These are phyloP conservation scores for Phytophthora foliorum DNA, from an alignment of 352 stramenopile species.

Conservation along the genomic window DNA sequence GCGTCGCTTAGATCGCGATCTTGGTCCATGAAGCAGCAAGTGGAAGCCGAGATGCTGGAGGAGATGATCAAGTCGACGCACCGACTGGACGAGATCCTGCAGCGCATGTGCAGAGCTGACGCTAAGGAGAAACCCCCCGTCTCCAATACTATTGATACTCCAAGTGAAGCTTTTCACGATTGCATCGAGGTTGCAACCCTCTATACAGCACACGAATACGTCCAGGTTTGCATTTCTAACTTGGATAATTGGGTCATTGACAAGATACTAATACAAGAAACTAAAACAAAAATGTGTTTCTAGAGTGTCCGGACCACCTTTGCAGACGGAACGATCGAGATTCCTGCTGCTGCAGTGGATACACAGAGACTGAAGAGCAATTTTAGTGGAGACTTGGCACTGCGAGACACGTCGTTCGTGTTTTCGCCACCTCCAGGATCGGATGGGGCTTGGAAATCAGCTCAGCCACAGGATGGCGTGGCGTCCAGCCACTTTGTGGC, in stretches of 20 bases:
- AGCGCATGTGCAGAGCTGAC: constrained; percentile 43
- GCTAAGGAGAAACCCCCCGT: background rate
- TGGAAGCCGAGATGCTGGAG: constrained; percentile 24
- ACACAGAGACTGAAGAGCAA: background rate
- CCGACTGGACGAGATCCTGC: constrained; percentile 62
- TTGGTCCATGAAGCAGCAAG: background rate
- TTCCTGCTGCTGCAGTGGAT: background rate
- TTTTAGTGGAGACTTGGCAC: background rate
- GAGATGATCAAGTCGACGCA: constrained; percentile 39
- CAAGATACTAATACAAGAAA: no score
- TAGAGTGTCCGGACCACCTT: constrained; percentile 12
- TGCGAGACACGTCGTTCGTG: constrained; percentile 21
- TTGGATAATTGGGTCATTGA: no score
- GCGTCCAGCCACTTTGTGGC: constrained; percentile 23
- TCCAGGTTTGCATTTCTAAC: constrained; percentile 9
- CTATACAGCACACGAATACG: constrained; percentile 7
- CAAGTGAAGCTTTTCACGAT: constrained; percentile 23
- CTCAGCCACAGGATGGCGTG: constrained; percentile 12
- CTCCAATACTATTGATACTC: no score
- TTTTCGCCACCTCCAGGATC: background rate
- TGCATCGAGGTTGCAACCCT: background rate
- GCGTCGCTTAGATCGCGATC: background rate
- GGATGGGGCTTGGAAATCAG: background rate
- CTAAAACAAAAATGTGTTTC: background rate
- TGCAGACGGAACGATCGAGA: background rate